These are phyloP conservation scores for Claviceps quebecensis DNA, from an alignment of 2,329 filamentous ascomycete species.

Conservation along the genomic window DNA sequence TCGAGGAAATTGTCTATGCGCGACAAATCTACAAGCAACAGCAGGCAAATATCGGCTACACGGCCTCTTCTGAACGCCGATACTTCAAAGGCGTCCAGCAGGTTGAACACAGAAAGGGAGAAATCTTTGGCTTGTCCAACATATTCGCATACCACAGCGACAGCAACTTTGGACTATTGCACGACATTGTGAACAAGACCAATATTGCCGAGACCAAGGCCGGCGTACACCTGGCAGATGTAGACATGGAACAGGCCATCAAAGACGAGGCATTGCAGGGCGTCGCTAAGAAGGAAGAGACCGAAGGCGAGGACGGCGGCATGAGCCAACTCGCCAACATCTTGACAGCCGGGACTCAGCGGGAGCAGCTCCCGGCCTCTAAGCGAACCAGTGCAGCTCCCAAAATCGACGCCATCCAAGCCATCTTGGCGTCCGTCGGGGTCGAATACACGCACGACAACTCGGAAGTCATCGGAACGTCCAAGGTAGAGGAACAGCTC, in stretches of 20 bases:
- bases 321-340: conserved; percentile 56
- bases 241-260: conserved; percentile 52
- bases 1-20: conserved; percentile 95
- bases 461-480: conserved; percentile 82
- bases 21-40: conserved; percentile 98
- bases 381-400: conserved; percentile 22
- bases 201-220: conserved; percentile 89
- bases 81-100: conserved; percentile 95
- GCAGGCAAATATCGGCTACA: conserved; percentile 95
- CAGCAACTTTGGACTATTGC: conserved; percentile 62
- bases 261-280: conserved; percentile 35
- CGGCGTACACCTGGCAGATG: conserved; percentile 64
- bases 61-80: conserved; percentile 75
- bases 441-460: conserved; percentile 96
- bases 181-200: conserved; percentile 97
- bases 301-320: conserved; percentile 48
- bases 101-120: conserved; percentile 66
- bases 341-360: conserved; percentile 33
- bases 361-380: conserved; percentile 17
- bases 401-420: conserved; percentile 65
- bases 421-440: conserved; percentile 74
- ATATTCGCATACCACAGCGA: conserved; percentile 71
- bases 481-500: conserved; percentile 77
- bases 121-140: conserved; percentile 84
- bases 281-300: conserved; percentile 31